phyloP scores from a whole-genome alignment of 2,329 filamentous ascomycete genomes.

The Aspergillus tubingensis region DNA sequence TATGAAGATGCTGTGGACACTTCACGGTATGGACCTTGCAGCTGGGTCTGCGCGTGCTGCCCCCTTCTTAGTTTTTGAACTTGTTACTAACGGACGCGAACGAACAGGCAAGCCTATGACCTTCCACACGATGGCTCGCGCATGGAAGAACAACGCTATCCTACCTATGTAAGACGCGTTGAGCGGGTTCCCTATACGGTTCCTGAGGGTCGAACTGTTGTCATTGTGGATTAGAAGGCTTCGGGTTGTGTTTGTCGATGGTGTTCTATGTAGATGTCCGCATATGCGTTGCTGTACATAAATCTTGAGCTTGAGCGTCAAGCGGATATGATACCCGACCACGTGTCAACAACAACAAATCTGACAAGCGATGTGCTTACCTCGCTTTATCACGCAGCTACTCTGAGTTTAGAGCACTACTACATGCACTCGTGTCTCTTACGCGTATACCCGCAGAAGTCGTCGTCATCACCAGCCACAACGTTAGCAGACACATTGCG shows the following conservation, averaged over 20 bases:
- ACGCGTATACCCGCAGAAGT: too few species aligned
- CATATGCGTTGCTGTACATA: conserved; percentile 1
- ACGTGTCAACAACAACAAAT: conserved; percentile 1
- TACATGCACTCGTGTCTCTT: background rate
- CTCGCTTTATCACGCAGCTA: background rate
- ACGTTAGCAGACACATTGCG: too few species aligned
- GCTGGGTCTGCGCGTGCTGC: background rate
- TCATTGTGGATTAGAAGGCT: conserved; percentile 33
- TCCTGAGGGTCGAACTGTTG: conserved; percentile 24
- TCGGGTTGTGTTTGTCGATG: background rate
- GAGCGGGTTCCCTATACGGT: conserved; percentile 24
- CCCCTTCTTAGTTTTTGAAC: background rate
- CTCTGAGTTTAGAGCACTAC: background rate
- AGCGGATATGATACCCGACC: conserved; percentile 12
- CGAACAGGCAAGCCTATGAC: conserved; percentile 17
- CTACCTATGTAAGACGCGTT: conserved; percentile 27
- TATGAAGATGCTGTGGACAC: conserved; percentile 14
- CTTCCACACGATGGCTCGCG: conserved; percentile 18
- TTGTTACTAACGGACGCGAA: conserved; percentile 13
- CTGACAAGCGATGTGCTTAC: background rate
- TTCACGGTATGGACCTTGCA: conserved; percentile 26
- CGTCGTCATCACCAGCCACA: too few species aligned
- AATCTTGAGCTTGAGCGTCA: background rate
- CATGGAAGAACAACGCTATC: conserved; percentile 24
- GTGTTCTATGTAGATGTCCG: conserved; percentile 8